phyloP scores from a whole-genome alignment of 805 yeast species.

The Yarrowia sp. region DNA sequence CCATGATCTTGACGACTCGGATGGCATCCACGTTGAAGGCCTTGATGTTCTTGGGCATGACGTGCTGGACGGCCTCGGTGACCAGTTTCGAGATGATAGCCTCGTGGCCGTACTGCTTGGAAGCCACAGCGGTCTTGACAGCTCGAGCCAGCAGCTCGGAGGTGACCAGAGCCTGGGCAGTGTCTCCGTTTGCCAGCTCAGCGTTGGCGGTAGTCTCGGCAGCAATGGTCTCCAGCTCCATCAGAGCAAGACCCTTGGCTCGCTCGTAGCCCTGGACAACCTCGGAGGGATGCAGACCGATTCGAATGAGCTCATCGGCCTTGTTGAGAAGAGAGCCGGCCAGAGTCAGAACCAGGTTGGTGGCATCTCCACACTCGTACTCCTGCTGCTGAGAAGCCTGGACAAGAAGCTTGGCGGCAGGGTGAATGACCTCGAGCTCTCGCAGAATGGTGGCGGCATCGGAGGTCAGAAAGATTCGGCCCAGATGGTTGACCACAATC shows the following conservation, averaged over 20 bases:
- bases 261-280: conserved; percentile 87
- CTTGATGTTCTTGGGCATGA: conserved; percentile 64
- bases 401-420: conserved; percentile 91
- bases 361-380: conserved; percentile 94
- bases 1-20: conserved; percentile 96
- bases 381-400: conserved; percentile 98
- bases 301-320: conserved; percentile 76
- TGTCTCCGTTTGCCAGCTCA: conserved; percentile 43
- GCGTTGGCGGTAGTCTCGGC: conserved; percentile 31
- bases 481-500: conserved; percentile 84
- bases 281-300: conserved; percentile 89
- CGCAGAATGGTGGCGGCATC: conserved; percentile 98
- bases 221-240: conserved; percentile 51
- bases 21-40: conserved; percentile 86
- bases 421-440: conserved; percentile 92
- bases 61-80: conserved; percentile 76
- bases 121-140: conserved; percentile 81
- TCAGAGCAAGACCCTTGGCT: conserved; percentile 73
- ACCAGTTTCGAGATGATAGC: conserved; percentile 72
- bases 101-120: conserved; percentile 91
- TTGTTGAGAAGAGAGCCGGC: conserved; percentile 89
- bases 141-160: conserved; percentile 62
- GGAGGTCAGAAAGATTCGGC: conserved; percentile 83
- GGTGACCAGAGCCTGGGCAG: conserved; percentile 55
- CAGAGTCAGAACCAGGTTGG: conserved; percentile 83